Percentiles rank a stretch among this genome's conserved stretches.
phyloP scores from a whole-genome alignment of 2,329 filamentous ascomycete genomes.

The Botrytis elliptica region DNA sequence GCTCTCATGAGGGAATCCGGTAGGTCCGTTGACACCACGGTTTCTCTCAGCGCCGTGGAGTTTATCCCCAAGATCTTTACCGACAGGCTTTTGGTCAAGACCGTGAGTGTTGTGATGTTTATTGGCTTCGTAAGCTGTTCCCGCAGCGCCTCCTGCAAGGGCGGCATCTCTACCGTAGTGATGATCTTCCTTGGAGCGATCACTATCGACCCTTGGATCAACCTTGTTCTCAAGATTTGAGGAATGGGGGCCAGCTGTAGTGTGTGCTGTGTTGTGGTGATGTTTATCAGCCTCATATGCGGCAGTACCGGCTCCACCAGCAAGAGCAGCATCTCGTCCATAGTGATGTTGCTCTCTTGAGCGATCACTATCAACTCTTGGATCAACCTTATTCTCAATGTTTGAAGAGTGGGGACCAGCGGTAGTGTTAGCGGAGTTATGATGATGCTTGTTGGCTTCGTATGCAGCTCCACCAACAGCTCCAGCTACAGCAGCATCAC shows the following conservation, averaged over 20 bases:
- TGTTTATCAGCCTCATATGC: conserved; percentile 18
- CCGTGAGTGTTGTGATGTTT: conserved; percentile 27
- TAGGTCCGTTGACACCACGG: conserved; percentile 22
- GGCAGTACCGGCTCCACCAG: conserved; percentile 20
- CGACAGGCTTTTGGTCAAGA: conserved; percentile 10
- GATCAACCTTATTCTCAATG: conserved; percentile 43
- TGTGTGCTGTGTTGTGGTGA: conserved; percentile 21
- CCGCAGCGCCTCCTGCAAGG: conserved; percentile 22
- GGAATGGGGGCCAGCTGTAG: conserved; percentile 39
- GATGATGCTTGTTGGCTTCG: conserved; percentile 15
- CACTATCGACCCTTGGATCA: conserved; percentile 42
- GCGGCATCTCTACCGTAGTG: conserved; percentile 28
- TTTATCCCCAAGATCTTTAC: conserved; percentile 23
- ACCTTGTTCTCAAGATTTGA: conserved; percentile 43
- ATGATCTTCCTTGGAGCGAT: conserved; percentile 23
- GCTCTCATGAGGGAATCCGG: conserved; percentile 18
- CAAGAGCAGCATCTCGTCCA: conserved; percentile 25
- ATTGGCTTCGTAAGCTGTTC: conserved; percentile 24
- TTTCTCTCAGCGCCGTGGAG: conserved; percentile 28
- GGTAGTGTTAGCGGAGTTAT: conserved; percentile 27
- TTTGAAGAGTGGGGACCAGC: conserved; percentile 41
- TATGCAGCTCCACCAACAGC: conserved; percentile 24
- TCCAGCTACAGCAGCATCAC: conserved; percentile 25
- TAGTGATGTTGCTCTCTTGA: conserved; percentile 29
- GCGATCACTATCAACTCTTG: conserved; percentile 38